Conservation (phyloP, 2,329 filamentous ascomycete genomes). For the Mycosphaerella arachidis region DNA sequence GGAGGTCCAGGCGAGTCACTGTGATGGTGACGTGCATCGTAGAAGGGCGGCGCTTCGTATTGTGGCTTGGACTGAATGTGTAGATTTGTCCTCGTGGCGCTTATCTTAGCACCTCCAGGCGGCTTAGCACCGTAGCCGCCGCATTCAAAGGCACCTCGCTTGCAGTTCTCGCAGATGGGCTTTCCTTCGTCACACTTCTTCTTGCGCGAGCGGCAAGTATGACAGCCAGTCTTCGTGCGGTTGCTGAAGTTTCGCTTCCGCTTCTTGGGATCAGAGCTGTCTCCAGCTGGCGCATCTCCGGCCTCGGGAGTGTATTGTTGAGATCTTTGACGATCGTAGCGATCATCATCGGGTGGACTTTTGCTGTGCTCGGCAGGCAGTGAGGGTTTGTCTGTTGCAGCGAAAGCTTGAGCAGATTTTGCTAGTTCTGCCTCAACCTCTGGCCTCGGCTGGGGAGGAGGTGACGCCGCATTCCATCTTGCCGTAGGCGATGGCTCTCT, state of each 20-base stretch:
- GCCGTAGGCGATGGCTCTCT: conserved; percentile 17
- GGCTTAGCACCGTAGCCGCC: conserved; percentile 68
- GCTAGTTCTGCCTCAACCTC: conserved; percentile 41
- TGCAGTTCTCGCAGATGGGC: conserved; percentile 88
- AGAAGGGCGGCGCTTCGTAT: conserved; percentile 7
- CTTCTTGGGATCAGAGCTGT: conserved; percentile 49
- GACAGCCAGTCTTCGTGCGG: conserved; percentile 89
- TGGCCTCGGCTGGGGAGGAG: conserved; percentile 21
- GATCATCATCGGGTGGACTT: conserved; percentile 32
- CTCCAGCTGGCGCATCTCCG: conserved; percentile 12
- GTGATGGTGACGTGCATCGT: conserved; percentile 7
- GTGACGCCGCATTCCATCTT: conserved; percentile 3
- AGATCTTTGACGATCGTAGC: conserved; percentile 33
- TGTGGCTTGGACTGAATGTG: conserved; percentile 16
- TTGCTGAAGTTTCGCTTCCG: conserved; percentile 84
- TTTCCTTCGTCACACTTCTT: conserved; percentile 98
- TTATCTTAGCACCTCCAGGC: conserved; percentile 14
- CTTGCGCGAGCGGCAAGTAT: conserved; percentile 86
- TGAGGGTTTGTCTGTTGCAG: conserved; percentile 3
- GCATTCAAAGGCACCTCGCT: conserved; percentile 83
- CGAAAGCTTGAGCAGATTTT: conserved; percentile 34
- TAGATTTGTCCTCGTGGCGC: conserved; percentile 8
- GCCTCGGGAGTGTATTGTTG: conserved; percentile 32
- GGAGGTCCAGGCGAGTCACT: conserved; percentile 5
- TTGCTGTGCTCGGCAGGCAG: conserved; percentile 13